phyloP scores from a whole-genome alignment of 2,329 filamentous ascomycete species.

The Calonectria pauciramosa region DNA sequence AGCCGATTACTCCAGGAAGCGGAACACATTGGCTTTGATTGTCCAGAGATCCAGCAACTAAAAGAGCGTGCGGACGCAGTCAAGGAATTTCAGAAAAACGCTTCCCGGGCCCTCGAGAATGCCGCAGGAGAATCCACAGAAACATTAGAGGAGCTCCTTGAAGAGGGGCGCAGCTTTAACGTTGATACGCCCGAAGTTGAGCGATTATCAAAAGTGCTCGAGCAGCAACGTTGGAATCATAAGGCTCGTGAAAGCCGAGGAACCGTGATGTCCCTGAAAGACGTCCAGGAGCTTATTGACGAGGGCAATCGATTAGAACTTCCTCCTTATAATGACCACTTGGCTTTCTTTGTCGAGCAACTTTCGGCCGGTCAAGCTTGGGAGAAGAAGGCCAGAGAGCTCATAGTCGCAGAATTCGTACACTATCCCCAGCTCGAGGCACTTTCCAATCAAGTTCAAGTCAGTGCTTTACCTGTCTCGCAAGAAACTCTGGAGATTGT shows the following conservation, averaged over 20 bases:
- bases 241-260: constrained; percentile 76
- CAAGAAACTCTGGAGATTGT: constrained; percentile 84
- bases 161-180: constrained; percentile 89
- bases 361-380: constrained; percentile 83
- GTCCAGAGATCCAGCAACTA: constrained; percentile 88
- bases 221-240: constrained; percentile 91
- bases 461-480: constrained; percentile 81
- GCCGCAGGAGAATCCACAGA: constrained; percentile 73
- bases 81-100: constrained; percentile 84
- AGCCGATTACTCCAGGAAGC: constrained; percentile 86
- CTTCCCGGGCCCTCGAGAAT: constrained; percentile 77
- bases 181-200: constrained; percentile 93
- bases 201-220: constrained; percentile 81
- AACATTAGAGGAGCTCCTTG: constrained; percentile 91
- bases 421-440: constrained; percentile 97
- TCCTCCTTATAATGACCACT: constrained; percentile 82
- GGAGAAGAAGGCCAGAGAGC: constrained; percentile 92
- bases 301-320: constrained; percentile 84
- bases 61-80: constrained; percentile 89
- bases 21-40: constrained; percentile 91
- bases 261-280: constrained; percentile 75
- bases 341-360: constrained; percentile 82
- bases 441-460: constrained; percentile 83
- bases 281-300: constrained; percentile 84
- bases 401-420: constrained; percentile 91